Evolutionary conservation across 805 yeast genomes (phyloP), one percentile per base, ranked within the genome.

Genomic region (Candida gorgasii): DNA sequence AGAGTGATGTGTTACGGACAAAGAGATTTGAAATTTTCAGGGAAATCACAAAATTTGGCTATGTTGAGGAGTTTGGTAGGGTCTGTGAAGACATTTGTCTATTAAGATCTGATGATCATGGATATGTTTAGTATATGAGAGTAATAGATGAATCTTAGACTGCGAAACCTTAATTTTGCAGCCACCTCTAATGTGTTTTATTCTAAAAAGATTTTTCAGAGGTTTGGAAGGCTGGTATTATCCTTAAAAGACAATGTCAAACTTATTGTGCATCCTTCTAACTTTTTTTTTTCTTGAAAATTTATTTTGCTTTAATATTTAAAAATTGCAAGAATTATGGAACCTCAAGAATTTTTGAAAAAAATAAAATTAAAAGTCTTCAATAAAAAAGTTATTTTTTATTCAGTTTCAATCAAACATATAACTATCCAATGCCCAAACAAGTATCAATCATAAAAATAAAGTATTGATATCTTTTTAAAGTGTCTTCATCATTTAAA

Each of bases 41-140:
- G n/a, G 9, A 5, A 29, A 47, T 16, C 48, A 50, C 36, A 20
- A 20, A 15, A 39, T 43, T 8, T 45, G 51, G 47, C 2, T 37
- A 46, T 3, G 41, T 33, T 14, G 45, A 48, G 22, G 54, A 50
- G 36, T 43, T 13, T 23, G 37, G 42, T 9, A 20, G 19, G 19
- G 37, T 39, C 9, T 22, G 42, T 39, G 37, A 39, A 19, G 42
- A 39, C 28, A 33, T 40, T 13, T 23, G 43, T 23, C 5, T 40
- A 8, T 27, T 38, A 11, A 38, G 41, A 28, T 28, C 35, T 12
- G 22, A 38, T 7, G 40, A 36, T 26, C 29, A 35, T 22, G 24
- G 24, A 22, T 22, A 22, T 22, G 24, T 22, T 22, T 22, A 9
- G n/a, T n/a, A n/a, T n/a, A n/a, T n/a, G n/a, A n/a, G n/a, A n/a